A percentile compares a stretch with the other conserved stretches of the same genome.
These are phyloP conservation scores for Picocystis sp. DNA, from an alignment of 163 green algal species.

Conservation along the genomic window DNA sequence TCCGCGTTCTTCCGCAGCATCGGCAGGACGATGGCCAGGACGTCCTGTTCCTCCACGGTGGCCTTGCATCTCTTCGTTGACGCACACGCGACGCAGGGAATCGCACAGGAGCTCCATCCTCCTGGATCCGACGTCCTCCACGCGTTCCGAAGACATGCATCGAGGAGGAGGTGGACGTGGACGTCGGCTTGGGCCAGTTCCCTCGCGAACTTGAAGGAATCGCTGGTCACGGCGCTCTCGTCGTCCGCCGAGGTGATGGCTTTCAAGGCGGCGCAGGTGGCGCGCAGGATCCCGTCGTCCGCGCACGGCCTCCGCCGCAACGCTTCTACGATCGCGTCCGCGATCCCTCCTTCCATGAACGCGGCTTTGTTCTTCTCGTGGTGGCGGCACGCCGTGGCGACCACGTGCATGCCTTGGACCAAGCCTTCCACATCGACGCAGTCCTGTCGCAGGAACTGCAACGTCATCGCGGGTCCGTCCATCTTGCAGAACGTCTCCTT, in stretches of 20 bases:
- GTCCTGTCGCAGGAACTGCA: too few relatives aligned
- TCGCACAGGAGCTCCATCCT: constrained; percentile 9
- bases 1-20: neutral
- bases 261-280: constrained; percentile 29
- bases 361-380: constrained; percentile 35
- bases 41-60: neutral
- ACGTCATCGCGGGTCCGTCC: too few relatives aligned
- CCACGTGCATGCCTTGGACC: too few relatives aligned
- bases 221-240: constrained; percentile 29
- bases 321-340: constrained; percentile 16
- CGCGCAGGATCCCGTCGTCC: constrained; percentile 10
- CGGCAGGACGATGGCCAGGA: too few relatives aligned
- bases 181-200: constrained; percentile 37
- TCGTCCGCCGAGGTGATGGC: constrained; percentile 58
- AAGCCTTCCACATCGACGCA: too few relatives aligned
- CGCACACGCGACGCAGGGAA: constrained; percentile 28
- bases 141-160: constrained; percentile 4
- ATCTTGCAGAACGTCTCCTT: too few relatives aligned
- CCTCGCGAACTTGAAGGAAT: constrained; percentile 62
- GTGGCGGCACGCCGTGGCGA: constrained; percentile 9
- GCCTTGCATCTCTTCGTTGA: constrained; percentile 71
- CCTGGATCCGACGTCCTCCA: constrained; percentile 1
- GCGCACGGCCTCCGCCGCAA: constrained; percentile 10
- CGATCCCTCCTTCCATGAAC: constrained; percentile 24
- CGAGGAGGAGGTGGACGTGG: constrained; percentile 32